Conservation (phyloP, 2,329 filamentous ascomycete genomes). For the Fonsecaea nubica region DNA sequence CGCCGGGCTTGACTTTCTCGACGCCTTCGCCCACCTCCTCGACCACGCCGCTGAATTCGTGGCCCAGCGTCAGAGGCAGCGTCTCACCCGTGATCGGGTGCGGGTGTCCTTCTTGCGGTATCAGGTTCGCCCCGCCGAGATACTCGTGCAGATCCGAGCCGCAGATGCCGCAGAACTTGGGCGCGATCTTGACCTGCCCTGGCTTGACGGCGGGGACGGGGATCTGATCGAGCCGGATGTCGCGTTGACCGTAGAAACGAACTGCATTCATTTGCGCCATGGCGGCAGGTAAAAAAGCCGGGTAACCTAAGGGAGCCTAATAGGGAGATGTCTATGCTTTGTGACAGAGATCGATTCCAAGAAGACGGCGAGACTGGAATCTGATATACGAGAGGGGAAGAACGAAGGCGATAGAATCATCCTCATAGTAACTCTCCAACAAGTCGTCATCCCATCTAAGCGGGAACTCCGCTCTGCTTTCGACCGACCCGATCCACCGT, state of each 20-base stretch:
- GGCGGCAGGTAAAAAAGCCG: slow-evolving; percentile 24
- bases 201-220: slow-evolving; percentile 49
- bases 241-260: slow-evolving; percentile 53
- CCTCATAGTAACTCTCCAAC: slow-evolving; percentile 29
- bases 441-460: background rate
- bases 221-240: slow-evolving; percentile 53
- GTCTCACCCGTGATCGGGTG: slow-evolving; percentile 62
- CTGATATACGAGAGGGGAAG: slow-evolving; percentile 1
- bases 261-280: slow-evolving; percentile 53
- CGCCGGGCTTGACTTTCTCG: slow-evolving; percentile 55
- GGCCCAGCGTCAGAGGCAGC: slow-evolving; percentile 60
- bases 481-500: background rate
- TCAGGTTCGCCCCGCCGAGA: slow-evolving; percentile 56
- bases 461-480: slow-evolving; percentile 9
- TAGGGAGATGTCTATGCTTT: background rate
- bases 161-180: slow-evolving; percentile 44
- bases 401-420: background rate
- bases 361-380: background rate
- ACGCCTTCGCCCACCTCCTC: slow-evolving; percentile 61
- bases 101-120: slow-evolving; percentile 54
- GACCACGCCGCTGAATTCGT: slow-evolving; percentile 60
- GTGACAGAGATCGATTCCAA: background rate
- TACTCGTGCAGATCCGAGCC: slow-evolving; percentile 55
- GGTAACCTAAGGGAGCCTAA: background rate
- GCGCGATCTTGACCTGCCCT: slow-evolving; percentile 50